These are phyloP conservation scores for Psidium guajava DNA, from an alignment of 345 rosid genomes.

Conservation along the genomic window DNA sequence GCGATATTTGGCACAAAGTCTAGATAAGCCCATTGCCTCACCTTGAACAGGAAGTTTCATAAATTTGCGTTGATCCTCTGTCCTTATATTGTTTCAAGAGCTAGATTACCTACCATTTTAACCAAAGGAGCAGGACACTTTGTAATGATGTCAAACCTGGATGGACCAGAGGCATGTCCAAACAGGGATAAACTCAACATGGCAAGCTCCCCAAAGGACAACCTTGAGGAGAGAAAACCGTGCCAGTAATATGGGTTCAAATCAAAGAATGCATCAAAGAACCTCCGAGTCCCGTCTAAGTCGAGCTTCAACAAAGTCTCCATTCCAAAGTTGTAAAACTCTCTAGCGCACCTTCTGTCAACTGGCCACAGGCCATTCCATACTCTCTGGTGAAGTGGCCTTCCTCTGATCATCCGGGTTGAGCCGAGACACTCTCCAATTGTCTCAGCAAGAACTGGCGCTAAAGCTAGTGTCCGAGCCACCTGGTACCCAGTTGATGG, in stretches of 20 bases:
- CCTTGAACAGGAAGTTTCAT: background rate
- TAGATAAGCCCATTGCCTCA: background rate
- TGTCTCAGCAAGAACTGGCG: conserved; percentile 33
- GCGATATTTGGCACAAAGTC: background rate
- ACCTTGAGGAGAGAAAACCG: conserved; percentile 50
- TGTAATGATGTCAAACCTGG: conserved; percentile 39
- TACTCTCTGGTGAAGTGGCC: conserved; percentile 29
- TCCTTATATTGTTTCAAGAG: conserved; percentile 32
- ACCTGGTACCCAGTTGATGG: conserved; percentile 68
- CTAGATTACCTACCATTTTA: conserved; percentile 45
- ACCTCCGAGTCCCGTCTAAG: conserved; percentile 32
- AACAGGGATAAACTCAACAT: conserved; percentile 29
- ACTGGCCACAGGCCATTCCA: conserved; percentile 57
- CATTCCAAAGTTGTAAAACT: conserved; percentile 53
- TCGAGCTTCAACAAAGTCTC: conserved; percentile 60
- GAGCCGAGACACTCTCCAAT: conserved; percentile 60
- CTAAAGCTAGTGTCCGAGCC: conserved; percentile 38
- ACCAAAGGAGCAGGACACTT: conserved; percentile 52
- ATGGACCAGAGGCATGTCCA: conserved; percentile 31
- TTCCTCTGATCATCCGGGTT: conserved; percentile 56
- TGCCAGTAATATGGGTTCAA: conserved; percentile 52
- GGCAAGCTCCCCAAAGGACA: conserved; percentile 36
- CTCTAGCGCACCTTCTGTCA: conserved; percentile 28
- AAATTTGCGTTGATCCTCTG: background rate
- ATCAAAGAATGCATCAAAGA: conserved; percentile 57